These are phyloP conservation scores for Claviceps spartinae DNA, from an alignment of 2,329 filamentous ascomycete species.

Conservation along the genomic window DNA sequence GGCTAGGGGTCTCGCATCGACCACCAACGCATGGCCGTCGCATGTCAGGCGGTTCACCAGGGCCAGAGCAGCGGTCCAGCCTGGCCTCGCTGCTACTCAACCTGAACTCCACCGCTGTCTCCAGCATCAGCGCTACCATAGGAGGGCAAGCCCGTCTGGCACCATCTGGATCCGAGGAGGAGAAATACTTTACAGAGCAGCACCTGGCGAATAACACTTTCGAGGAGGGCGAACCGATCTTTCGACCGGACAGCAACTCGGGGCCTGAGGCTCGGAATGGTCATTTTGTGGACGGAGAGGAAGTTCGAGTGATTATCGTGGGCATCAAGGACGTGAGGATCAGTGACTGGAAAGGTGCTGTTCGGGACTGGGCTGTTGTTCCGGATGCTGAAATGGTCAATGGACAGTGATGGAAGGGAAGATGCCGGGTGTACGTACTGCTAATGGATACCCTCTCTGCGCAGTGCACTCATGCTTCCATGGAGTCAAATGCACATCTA, in stretches of 20 bases:
- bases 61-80: conserved; percentile 53
- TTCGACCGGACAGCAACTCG: conserved; percentile 22
- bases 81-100: conserved; percentile 76
- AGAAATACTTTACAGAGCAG: conserved; percentile 66
- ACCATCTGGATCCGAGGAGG: conserved; percentile 61
- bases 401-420: conserved; percentile 15
- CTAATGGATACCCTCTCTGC: no score
- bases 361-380: conserved; percentile 58
- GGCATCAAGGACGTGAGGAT: conserved; percentile 74
- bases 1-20: conserved; percentile 69
- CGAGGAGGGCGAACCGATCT: conserved; percentile 33
- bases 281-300: conserved; percentile 65
- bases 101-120: conserved; percentile 79
- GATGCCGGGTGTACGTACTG: neutral
- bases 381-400: conserved; percentile 26
- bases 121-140: conserved; percentile 83
- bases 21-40: conserved; percentile 58
- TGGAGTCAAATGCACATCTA: neutral
- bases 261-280: conserved; percentile 40
- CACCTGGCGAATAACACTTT: conserved; percentile 93
- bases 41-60: conserved; percentile 48
- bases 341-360: conserved; percentile 89
- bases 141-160: conserved; percentile 74
- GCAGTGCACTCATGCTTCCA: neutral
- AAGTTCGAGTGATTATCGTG: conserved; percentile 79